phyloP scores from a whole-genome alignment of 257 asterid species.

The Salvia rosmarinus region DNA sequence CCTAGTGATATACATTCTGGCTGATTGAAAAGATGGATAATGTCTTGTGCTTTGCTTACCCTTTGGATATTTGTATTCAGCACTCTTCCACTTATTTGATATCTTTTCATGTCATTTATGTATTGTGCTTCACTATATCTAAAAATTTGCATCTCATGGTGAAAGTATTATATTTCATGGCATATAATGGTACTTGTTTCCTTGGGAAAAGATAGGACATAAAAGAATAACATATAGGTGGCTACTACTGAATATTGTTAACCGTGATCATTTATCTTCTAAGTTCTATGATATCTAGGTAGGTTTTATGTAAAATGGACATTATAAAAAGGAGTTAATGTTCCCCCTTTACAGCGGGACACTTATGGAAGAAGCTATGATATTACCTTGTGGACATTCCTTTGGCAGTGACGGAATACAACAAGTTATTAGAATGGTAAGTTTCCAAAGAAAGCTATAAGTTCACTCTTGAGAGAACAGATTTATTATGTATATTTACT shows the following conservation, averaged over 20 bases:
- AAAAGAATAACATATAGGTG: background rate
- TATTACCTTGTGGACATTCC: constrained; percentile 97
- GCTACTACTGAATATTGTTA: background rate
- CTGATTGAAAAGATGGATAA: background rate
- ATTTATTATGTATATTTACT: constrained; percentile 22
- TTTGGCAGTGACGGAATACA: constrained; percentile 79
- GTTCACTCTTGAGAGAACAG: background rate
- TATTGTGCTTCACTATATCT: constrained; percentile 10
- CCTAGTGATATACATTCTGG: background rate
- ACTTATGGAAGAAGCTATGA: constrained; percentile 97
- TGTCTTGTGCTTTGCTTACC: background rate
- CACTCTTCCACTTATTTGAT: background rate
- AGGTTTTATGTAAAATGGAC: constrained; percentile 5
- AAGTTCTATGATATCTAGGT: background rate
- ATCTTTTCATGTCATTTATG: background rate
- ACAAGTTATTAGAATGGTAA: constrained; percentile 68
- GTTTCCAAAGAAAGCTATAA: constrained; percentile 24
- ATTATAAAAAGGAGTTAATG: constrained; percentile 23
- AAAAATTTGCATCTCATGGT: background rate
- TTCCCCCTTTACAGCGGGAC: constrained; percentile 61
- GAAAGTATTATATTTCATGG: background rate
- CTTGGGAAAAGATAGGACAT: background rate
- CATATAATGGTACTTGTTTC: constrained; percentile 3
- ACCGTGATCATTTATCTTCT: background rate
- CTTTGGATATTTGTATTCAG: background rate